Evolutionary conservation across 306 rosid genomes (phyloP), one percentile per base, ranked within the genome.

Genomic region (Rosa rugosa): DNA sequence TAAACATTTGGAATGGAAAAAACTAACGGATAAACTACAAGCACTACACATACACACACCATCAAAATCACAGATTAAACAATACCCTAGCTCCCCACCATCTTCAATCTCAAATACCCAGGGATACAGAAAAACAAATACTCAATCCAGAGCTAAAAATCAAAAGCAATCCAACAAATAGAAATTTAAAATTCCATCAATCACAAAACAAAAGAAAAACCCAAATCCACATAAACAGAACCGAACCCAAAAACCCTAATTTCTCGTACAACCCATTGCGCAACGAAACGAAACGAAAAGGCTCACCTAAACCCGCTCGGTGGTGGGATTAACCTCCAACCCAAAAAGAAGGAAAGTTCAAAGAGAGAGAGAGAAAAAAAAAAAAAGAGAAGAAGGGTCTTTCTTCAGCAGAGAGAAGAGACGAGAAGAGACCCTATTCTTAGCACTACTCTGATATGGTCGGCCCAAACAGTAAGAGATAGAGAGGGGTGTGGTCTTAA

Each of bases 401-500:
- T 76, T 56, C 69, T 60, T 81, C 78, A 23, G 71, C 78, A 23
- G 71, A 76, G 62, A 47, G 72, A 51, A 76, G 36, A 31, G 36
- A 31, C 36, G 36, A 31, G 77, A 80, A 47, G 67, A 46, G 74
- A 62, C 82, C 83, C 76, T 73, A 71, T 68, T 79, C 49, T 72
- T 71, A 62, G 14, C 27, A 17, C 25, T 45, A 44, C 25, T 45
- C 41, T 62, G 71, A 8, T 67, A 76, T 75, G 86, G 83, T 69
- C 84, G 82, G 83, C 82, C 70, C 80, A 71, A 64, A 12, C 11
- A 78, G 41, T 36, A 47, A 81, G 74, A 84, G 68, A 84, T 16
- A 84, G 83, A 49, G 47, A 7, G 47, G 38, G 40, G 70, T 84
- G 88, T 81, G 91, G 91, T 80, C 79, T 71, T 66, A 12, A 73